Base-by-base conservation (phyloP, 257 asterid species). In the Nicotiana knightiana region DNA sequence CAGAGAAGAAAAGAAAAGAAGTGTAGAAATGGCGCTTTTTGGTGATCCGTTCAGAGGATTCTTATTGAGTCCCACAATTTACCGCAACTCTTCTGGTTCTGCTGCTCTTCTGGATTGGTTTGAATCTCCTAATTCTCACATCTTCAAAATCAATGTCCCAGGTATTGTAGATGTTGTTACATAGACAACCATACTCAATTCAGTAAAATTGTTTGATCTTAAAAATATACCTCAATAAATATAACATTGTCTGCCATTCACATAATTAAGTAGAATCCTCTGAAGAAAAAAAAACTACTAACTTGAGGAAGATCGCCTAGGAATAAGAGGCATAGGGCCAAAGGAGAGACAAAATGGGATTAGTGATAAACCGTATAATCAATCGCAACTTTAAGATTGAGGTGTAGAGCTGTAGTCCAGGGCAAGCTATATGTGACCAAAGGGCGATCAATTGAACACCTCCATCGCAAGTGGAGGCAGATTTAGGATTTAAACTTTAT, bases 71-170 rank as follows among this genome's bases (percentile, higher is more conserved):
- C 97, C 95, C 3, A 43, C 91, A 0, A 63, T 88, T 58, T 81
- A 88, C 87, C 89, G 88, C 70, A 63, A 89, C 4, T 59, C 89
- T 1, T 87, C 89, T 4, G 92, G 93, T 48, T 90, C 97, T 5
- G 15, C 89, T 51, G 92, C 94, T 30, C 97, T 91, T 81, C 91
- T 94, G 53, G 97, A 91, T 75, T 94, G 98, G 97, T 8, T 94
- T 51, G 97, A 94, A 81, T 79, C 95, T 46, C 89, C 95, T 9
- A 85, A 87, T 24, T 81, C 93, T 10, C 98, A 93, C 87, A 85
- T 93, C 89, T 91, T 94, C 92, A 93, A 91, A 80, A 77, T 90
- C 87, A 89, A 91, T 80, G 93, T 91, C 26, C 97, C 98, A 77
- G 97, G 97, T 43, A 43, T 43, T 43, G 51, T 43, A 43, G 1